Percentiles rank a stretch among this genome's conserved stretches.
Evolutionary conservation across 2,329 filamentous ascomycete species (phyloP).

Genomic region (Madurella mycetomatis): DNA sequence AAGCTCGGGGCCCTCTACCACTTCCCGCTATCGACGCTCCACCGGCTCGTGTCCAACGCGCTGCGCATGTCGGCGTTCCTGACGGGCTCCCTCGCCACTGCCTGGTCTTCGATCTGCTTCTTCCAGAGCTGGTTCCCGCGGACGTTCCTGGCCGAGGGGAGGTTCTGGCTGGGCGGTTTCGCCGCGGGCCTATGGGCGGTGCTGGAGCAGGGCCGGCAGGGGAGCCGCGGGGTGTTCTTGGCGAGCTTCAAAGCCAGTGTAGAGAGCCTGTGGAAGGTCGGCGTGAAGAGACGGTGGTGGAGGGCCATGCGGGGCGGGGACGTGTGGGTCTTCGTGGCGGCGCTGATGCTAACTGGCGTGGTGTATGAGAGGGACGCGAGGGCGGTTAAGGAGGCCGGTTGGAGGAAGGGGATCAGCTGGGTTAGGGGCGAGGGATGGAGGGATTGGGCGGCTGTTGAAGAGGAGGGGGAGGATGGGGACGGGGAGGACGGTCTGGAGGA

Average conservation of each 20-base stretch:
- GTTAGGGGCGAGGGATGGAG: conserved; percentile 70
- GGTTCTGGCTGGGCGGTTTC: conserved; percentile 87
- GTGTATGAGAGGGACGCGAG: conserved; percentile 69
- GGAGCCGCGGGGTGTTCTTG: conserved; percentile 66
- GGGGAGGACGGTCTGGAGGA: conserved; percentile 32
- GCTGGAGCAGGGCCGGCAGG: conserved; percentile 54
- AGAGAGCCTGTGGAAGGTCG: conserved; percentile 86
- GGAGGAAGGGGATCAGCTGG: conserved; percentile 70
- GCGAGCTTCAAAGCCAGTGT: conserved; percentile 75
- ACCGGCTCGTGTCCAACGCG: conserved; percentile 61
- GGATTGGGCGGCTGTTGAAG: conserved; percentile 53
- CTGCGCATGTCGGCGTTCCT: conserved; percentile 73
- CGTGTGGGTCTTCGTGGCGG: conserved; percentile 74
- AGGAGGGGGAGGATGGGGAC: conserved; percentile 28
- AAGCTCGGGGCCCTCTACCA: conserved; percentile 64
- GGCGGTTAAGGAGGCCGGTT: conserved; percentile 61
- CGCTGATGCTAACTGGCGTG: conserved; percentile 71
- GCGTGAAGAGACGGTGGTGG: conserved; percentile 89
- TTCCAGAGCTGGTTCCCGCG: conserved; percentile 77
- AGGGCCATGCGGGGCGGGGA: conserved; percentile 76
- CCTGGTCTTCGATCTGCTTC: conserved; percentile 86
- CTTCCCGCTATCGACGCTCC: conserved; percentile 63
- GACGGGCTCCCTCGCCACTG: conserved; percentile 77
- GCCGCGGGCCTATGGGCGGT: conserved; percentile 82
- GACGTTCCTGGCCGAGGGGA: conserved; percentile 69